Conservation (phyloP, 495 filamentous ascomycete species). For the Astrothelium macrocarpum region DNA sequence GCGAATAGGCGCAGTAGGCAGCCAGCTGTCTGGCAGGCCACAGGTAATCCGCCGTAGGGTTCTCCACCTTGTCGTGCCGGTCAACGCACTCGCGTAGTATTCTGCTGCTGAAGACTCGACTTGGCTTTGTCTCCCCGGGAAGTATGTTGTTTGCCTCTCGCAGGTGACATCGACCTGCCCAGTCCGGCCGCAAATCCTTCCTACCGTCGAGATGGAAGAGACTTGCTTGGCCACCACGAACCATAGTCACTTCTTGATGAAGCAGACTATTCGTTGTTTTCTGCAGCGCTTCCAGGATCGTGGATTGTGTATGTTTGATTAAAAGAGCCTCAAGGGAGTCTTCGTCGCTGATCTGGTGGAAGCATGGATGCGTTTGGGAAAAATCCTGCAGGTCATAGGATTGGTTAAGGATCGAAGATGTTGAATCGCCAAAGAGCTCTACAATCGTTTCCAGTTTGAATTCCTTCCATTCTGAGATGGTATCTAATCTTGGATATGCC, state of each 20-base stretch:
- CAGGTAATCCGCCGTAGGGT: not conserved
- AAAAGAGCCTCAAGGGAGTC: not conserved
- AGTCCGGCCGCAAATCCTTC: not conserved
- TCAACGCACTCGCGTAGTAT: not conserved
- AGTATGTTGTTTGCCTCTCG: not conserved
- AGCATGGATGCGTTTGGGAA: not conserved
- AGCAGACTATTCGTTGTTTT: not conserved
- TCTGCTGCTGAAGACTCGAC: constrained; percentile 3
- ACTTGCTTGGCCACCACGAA: not conserved
- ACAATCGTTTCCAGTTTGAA: not conserved
- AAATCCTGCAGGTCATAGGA: not conserved
- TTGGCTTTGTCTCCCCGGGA: not conserved
- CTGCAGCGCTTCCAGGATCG: constrained; percentile 1
- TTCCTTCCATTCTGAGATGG: constrained; percentile 1
- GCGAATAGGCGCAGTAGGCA: not conserved
- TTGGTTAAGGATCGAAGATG: not conserved
- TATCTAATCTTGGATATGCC: not conserved
- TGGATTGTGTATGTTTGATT: constrained; percentile 1
- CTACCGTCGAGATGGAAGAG: not conserved
- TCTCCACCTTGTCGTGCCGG: not conserved
- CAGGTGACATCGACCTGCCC: not conserved
- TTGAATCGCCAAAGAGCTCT: not conserved
- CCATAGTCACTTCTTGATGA: constrained; percentile 1
- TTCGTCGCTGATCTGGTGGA: not conserved
- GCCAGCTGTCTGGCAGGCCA: not conserved